Conservation (phyloP, 2,329 filamentous ascomycete genomes). For the Byssochlamys sp. region DNA sequence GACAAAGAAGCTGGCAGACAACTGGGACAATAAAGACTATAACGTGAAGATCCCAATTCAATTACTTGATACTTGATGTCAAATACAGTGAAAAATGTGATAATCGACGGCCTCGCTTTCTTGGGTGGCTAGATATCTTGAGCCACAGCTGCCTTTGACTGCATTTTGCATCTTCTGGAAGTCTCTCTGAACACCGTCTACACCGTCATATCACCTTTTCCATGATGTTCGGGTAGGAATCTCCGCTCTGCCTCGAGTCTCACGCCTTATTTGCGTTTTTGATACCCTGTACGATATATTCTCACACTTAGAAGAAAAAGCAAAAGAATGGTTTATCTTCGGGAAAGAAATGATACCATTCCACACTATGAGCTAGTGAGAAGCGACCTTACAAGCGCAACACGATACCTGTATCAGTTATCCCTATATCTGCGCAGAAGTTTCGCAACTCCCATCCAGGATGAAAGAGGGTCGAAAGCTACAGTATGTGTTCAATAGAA, state of each 20-base stretch:
- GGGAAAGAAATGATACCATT: background rate
- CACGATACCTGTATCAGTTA: background rate
- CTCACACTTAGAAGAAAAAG: background rate
- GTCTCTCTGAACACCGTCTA: background rate
- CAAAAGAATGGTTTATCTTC: background rate
- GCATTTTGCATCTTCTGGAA: background rate
- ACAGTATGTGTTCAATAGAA: no score
- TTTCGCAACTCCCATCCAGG: no score
- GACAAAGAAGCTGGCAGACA: slow-evolving; percentile 9
- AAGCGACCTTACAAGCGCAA: background rate
- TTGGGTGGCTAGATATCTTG: background rate
- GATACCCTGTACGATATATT: background rate
- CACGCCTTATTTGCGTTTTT: background rate
- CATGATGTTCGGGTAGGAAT: background rate
- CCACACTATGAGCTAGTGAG: background rate
- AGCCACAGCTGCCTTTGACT: background rate
- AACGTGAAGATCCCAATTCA: slow-evolving; percentile 9
- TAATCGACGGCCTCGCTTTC: background rate
- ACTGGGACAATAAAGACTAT: slow-evolving; percentile 15
- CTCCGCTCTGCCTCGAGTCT: background rate
- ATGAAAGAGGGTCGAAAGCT: no score
- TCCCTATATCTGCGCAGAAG: no score
- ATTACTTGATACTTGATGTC: slow-evolving; percentile 13
- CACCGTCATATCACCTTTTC: background rate
- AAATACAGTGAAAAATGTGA: background rate